Evolutionary conservation across 2,329 filamentous ascomycete genomes (phyloP).

Genomic region (Pseudocercospora cruenta): DNA sequence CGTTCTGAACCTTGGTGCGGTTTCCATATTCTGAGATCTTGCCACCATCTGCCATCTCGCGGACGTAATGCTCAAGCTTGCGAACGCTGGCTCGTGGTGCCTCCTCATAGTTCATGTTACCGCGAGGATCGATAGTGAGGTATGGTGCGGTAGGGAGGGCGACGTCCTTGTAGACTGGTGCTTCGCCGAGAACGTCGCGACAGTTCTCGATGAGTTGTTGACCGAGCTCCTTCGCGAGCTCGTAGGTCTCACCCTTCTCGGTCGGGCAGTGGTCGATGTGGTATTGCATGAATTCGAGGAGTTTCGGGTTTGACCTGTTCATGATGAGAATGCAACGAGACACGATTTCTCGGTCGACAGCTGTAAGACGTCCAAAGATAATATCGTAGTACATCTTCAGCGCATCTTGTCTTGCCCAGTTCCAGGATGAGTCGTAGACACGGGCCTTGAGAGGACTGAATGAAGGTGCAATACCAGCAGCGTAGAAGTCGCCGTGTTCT

Average conservation of each 20-base stretch:
- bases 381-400: constrained; percentile 99
- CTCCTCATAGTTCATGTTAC: constrained; percentile 91
- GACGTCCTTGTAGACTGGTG: constrained; percentile 96
- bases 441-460: constrained; percentile 94
- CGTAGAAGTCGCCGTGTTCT: constrained; percentile 96
- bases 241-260: constrained; percentile 94
- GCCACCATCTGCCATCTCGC: constrained; percentile 96
- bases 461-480: constrained; percentile 87
- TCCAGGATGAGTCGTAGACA: constrained; percentile 98
- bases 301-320: constrained; percentile 95
- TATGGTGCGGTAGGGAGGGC: constrained; percentile 87
- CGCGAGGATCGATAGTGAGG: constrained; percentile 88
- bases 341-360: constrained; percentile 95
- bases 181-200: constrained; percentile 80
- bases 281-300: constrained; percentile 99
- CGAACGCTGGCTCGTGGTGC: constrained; percentile 83
- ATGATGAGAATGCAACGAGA: constrained; percentile 98
- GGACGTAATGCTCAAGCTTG: constrained; percentile 97
- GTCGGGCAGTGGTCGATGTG: constrained; percentile 99
- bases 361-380: constrained; percentile 92
- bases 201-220: constrained; percentile 96
- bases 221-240: constrained; percentile 94
- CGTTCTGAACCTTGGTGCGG: constrained; percentile 95
- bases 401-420: constrained; percentile 97
- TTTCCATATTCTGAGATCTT: constrained; percentile 99